Conservation (phyloP, 2,329 filamentous ascomycete genomes). For the Plenodomus tracheiphilus region DNA sequence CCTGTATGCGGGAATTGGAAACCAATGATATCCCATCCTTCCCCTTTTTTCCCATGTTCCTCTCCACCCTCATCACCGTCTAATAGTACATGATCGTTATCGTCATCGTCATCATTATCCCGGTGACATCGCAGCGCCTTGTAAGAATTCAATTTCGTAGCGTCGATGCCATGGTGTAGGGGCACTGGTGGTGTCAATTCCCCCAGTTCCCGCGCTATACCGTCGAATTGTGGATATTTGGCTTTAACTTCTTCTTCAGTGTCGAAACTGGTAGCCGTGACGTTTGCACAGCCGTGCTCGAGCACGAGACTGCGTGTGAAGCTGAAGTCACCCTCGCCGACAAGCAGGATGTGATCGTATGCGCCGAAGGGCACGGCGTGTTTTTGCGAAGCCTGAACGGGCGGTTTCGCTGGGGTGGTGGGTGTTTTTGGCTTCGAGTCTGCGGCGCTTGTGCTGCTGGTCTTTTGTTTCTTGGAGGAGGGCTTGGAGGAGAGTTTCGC, state of each 20-base stretch:
- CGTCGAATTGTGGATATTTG: constrained; percentile 53
- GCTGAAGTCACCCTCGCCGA: constrained; percentile 81
- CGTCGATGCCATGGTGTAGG: constrained; percentile 64
- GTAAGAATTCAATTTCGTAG: constrained; percentile 55
- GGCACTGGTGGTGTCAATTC: constrained; percentile 41
- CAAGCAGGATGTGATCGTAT: constrained; percentile 70
- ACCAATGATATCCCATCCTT: constrained; percentile 72
- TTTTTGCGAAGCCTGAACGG: constrained; percentile 36
- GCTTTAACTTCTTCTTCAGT: constrained; percentile 57
- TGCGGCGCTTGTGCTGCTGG: constrained; percentile 4
- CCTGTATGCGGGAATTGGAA: constrained; percentile 99
- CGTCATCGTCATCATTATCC: constrained; percentile 16
- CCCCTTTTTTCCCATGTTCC: constrained; percentile 25
- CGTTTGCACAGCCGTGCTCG: constrained; percentile 66
- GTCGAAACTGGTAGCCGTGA: constrained; percentile 74
- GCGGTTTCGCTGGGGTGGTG: constrained; percentile 12
- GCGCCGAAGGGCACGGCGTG: constrained; percentile 69
- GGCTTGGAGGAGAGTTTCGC: constrained; percentile 10
- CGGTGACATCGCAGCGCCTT: constrained; percentile 28
- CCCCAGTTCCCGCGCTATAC: constrained; percentile 33
- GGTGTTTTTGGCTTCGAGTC: constrained; percentile 1
- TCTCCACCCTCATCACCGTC: constrained; percentile 20
- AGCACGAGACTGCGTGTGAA: constrained; percentile 70
- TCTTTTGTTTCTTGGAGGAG: constrained; percentile 18
- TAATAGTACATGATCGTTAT: constrained; percentile 6